Evolutionary conservation across 306 rosid genomes (phyloP).

Genomic region (Acmispon strigosus): DNA sequence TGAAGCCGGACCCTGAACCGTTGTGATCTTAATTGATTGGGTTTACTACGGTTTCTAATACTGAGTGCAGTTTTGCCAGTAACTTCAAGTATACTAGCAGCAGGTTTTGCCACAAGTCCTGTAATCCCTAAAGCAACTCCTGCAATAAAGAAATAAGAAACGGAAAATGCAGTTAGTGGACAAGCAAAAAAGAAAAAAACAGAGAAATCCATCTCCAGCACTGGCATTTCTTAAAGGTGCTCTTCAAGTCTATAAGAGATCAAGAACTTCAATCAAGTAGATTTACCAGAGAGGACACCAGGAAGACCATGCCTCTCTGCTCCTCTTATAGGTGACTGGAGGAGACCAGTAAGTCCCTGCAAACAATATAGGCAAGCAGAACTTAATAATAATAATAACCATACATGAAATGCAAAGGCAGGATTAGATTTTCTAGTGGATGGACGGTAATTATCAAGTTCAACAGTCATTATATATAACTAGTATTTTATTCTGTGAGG

Average conservation of each 20-base stretch:
- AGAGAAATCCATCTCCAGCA: neutral
- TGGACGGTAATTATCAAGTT: no score
- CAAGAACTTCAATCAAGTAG: conserved; percentile 9
- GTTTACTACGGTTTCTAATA: conserved; percentile 83
- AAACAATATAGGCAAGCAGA: conserved; percentile 22
- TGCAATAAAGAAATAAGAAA: conserved; percentile 30
- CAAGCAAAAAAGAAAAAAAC: neutral
- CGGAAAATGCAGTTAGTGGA: conserved; percentile 6
- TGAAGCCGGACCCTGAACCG: conserved; percentile 69
- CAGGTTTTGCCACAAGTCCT: conserved; percentile 91
- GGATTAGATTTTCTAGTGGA: no score
- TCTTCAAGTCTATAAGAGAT: conserved; percentile 1
- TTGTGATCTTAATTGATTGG: conserved; percentile 51
- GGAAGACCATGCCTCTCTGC: conserved; percentile 99
- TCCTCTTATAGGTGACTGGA: conserved; percentile 85
- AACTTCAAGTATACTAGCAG: conserved; percentile 95
- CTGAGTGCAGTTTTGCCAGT: conserved; percentile 91
- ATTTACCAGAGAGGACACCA: conserved; percentile 83
- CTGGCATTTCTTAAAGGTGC: neutral
- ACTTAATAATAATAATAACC: neutral
- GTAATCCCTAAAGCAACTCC: conserved; percentile 88
- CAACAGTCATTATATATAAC: no score
- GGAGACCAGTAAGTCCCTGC: conserved; percentile 97
- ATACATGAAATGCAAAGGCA: neutral
- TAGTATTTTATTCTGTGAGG: no score